These are phyloP conservation scores for Candida sithepensis DNA, from an alignment of 805 yeast species.

Conservation along the genomic window DNA sequence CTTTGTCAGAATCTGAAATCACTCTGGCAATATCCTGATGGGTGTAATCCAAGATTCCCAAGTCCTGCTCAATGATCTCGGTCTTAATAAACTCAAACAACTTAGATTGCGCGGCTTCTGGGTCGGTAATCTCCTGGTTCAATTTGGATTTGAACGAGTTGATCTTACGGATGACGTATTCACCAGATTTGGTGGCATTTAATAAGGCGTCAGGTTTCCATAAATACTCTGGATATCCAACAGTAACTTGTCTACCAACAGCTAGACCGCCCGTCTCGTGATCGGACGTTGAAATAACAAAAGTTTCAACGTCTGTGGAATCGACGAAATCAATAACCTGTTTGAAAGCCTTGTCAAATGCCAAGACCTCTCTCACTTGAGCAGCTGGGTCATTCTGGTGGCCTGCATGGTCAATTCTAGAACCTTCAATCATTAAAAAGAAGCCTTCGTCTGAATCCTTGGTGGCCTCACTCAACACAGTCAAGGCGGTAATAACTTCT, in stretches of 20 bases:
- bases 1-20: slow-evolving; percentile 29
- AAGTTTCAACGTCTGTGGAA: slow-evolving; percentile 66
- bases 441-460: slow-evolving; percentile 76
- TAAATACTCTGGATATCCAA: slow-evolving; percentile 73
- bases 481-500: slow-evolving; percentile 70
- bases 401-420: slow-evolving; percentile 94
- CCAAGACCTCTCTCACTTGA: slow-evolving; percentile 86
- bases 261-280: slow-evolving; percentile 96
- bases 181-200: slow-evolving; percentile 75
- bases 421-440: slow-evolving; percentile 84
- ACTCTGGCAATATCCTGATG: slow-evolving; percentile 49
- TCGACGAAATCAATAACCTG: slow-evolving; percentile 72
- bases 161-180: slow-evolving; percentile 52
- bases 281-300: slow-evolving; percentile 80
- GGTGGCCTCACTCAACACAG: slow-evolving; percentile 63
- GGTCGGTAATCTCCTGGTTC: background rate
- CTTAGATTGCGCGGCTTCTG: slow-evolving; percentile 16
- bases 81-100: slow-evolving; percentile 44
- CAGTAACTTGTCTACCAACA: slow-evolving; percentile 73
- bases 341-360: slow-evolving; percentile 76
- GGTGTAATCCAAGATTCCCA: slow-evolving; percentile 62
- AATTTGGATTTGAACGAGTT: slow-evolving; percentile 15
- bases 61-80: slow-evolving; percentile 56
- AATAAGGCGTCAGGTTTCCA: slow-evolving; percentile 82
- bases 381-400: slow-evolving; percentile 94